A percentile compares a stretch with the other conserved stretches of the same genome.
phyloP scores from a whole-genome alignment of 208 protist genomes.

The Trypanosoma boissoni region DNA sequence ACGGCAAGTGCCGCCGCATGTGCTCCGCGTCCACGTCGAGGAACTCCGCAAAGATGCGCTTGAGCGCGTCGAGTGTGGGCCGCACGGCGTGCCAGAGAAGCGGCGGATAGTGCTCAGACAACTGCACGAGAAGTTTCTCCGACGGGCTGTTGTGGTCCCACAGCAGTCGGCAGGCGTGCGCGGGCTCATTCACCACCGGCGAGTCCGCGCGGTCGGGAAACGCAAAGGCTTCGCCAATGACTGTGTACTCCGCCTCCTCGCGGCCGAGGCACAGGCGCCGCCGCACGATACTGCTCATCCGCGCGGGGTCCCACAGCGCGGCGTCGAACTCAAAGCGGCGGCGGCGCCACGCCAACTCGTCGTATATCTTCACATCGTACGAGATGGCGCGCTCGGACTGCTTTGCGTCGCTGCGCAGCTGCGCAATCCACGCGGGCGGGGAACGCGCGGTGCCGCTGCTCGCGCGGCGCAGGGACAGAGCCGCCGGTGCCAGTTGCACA shows the following conservation, averaged over 20 bases:
- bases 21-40: slow-evolving; percentile 87
- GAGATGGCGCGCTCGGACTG: slow-evolving; percentile 65
- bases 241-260: slow-evolving; percentile 84
- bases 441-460: slow-evolving; percentile 2
- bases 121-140: slow-evolving; percentile 89
- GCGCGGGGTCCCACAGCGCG: slow-evolving; percentile 72
- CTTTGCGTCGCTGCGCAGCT: slow-evolving; percentile 71
- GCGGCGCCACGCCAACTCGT: slow-evolving; percentile 76
- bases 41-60: slow-evolving; percentile 87
- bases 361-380: slow-evolving; percentile 89
- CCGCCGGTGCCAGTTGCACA: no score
- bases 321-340: slow-evolving; percentile 80
- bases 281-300: slow-evolving; percentile 82
- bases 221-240: slow-evolving; percentile 89
- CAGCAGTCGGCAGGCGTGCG: slow-evolving; percentile 65
- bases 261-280: slow-evolving; percentile 75
- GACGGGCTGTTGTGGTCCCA: slow-evolving; percentile 90
- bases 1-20: slow-evolving; percentile 89
- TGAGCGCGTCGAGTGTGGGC: slow-evolving; percentile 68
- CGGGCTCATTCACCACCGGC: slow-evolving; percentile 87
- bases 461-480: no score
- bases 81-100: slow-evolving; percentile 89
- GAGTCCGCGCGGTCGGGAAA: slow-evolving; percentile 90
- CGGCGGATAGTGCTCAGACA: slow-evolving; percentile 86
- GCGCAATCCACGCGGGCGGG: slow-evolving; percentile 65